A percentile compares a stretch with the other conserved stretches of the same genome.
These are phyloP conservation scores for Botrytis hyacinthi DNA, from an alignment of 2,329 filamentous ascomycete genomes.

Conservation along the genomic window DNA sequence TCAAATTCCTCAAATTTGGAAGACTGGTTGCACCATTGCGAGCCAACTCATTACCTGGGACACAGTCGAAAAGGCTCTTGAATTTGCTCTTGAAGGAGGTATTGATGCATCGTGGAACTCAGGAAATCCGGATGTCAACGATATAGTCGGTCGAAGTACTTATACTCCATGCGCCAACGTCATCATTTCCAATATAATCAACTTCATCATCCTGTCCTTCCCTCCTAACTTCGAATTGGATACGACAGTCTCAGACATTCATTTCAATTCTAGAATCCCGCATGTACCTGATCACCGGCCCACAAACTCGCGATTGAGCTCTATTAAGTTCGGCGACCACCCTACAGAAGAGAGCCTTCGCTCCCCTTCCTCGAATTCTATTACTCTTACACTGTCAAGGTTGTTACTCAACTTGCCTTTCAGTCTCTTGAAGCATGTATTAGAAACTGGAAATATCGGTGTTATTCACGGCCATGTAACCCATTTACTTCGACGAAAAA, in stretches of 20 bases:
- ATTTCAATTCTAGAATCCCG: conserved; percentile 49
- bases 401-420: conserved; percentile 70
- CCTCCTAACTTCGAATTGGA: conserved; percentile 61
- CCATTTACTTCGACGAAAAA: conserved; percentile 46
- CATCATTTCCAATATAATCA: conserved; percentile 55
- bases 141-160: conserved; percentile 40
- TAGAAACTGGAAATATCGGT: conserved; percentile 60
- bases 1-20: conserved; percentile 52
- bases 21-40: conserved; percentile 59
- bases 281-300: conserved; percentile 33
- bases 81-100: conserved; percentile 54
- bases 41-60: conserved; percentile 59
- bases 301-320: conserved; percentile 54
- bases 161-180: conserved; percentile 55
- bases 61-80: conserved; percentile 58
- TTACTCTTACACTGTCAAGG: conserved; percentile 55
- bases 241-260: conserved; percentile 45
- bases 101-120: conserved; percentile 41
- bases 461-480: conserved; percentile 51
- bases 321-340: conserved; percentile 69
- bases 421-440: conserved; percentile 59
- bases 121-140: conserved; percentile 34
- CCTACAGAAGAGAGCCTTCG: conserved; percentile 42
- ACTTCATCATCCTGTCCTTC: conserved; percentile 60
- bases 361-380: conserved; percentile 35